Evolutionary conservation across 2,329 filamentous ascomycete species (phyloP), one percentile per base, ranked within the genome.

Genomic region (Penicillium sp.): DNA sequence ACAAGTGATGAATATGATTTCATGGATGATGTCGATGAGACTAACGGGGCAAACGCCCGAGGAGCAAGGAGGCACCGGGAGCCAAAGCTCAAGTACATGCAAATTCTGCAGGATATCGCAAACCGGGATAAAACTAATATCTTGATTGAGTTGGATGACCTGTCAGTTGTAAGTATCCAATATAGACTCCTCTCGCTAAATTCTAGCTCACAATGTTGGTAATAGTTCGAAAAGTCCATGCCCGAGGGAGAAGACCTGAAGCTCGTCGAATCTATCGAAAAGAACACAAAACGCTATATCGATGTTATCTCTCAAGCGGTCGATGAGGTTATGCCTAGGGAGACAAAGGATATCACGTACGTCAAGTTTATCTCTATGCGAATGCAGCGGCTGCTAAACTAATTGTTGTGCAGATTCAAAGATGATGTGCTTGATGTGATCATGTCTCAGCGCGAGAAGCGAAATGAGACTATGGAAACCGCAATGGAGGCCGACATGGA

Each of bases 371-470:
- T 5, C 11, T n/a, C 24, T 26, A 32, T 24, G 11, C 29, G 29
- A 46, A 14, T 47, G 16, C 43, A 35, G 44, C 46, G 42, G n/a
- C 14, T n/a, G 31, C 6, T 31, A 14, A 32, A 49, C 61, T 72
- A 64, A 71, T 62, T 54, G 20, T 7, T n/a, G 9, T 14, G 35
- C 64, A 91, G 88, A 64, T 97, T 96, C 82, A 97, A 97, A 74
- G 92, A 97, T 69, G 94, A 99, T 75, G 92, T 97, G 10, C 82
- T 99, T 42, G 94, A 99, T 75, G 90, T 99, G 31, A 88, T 99
- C 69, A 95, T 97, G 89, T 90, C 91, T 39, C 90, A 96, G 71
- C 88, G 94, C 66, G 87, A 90, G 66, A 88, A 87, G 67, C 86
- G 92, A 65, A 97, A 99, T 73, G 89, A 90, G 63, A 87, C 88